Evolutionary conservation across 139 green algal genomes (phyloP), one percentile per base, ranked within the genome.

Genomic region (Yamagishiella unicocca): DNA sequence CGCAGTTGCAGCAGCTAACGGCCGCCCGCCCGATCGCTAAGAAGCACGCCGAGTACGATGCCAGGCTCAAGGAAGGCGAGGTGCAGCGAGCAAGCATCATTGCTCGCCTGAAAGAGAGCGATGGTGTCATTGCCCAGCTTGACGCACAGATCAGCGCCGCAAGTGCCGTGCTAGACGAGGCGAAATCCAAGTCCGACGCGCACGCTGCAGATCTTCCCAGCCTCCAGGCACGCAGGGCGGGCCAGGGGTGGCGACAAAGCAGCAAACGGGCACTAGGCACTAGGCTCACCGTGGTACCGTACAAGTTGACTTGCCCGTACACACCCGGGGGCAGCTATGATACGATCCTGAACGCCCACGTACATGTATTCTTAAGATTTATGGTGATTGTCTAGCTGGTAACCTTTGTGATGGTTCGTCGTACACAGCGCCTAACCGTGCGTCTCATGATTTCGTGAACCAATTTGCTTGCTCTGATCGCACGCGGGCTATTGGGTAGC

Each of bases 101-200:
- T 17, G 74, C 79, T 8, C 76, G 83, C 27, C 75, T 95, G 45
- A 82, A 91, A 25, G 84, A 89, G 38, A 84, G 55, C 67, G 90
- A 95, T 81, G 86, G 78, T 7, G 90, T 87, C 37, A 89, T 90
- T 29, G 58, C 76, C 0, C 76, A 31, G 22, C 74, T 93, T 46
- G 82, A 87, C 35, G 5, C 1, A 25, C 67, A 79, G 46, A 81
- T 87, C 45, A 58, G 73, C 40, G 68, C 53, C 5, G 62, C 83
- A 40, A 89, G 80, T 31, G 21, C 81, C 0, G 75, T 58, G 55
- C 82, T 90, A 19, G 85, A 92, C 58, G 35, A 70, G 43, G 38
- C 73, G 76, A 92, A 92, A 66, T 58, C 81, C 21, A 79, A 83
- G 33, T 62, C 81, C 31, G 90, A 94, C 37, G 66, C 40, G 0